phyloP scores from a whole-genome alignment of 768 basidiomycete genomes.

The Nevesoporus exiguus region DNA sequence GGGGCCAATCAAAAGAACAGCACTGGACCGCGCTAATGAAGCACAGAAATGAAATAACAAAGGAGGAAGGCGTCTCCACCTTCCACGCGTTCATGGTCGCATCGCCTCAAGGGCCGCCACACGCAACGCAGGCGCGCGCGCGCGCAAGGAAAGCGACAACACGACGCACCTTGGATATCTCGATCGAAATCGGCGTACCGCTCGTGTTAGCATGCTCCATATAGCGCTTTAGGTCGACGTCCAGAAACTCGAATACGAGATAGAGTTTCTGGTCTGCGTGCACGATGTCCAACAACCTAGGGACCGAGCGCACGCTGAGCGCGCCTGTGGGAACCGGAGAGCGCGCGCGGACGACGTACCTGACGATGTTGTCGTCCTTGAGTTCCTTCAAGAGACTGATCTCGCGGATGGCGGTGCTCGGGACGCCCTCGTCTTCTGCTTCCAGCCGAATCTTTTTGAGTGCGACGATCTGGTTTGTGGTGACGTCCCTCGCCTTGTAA shows the following conservation, averaged over 20 bases:
- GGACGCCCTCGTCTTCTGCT: slow-evolving; percentile 98
- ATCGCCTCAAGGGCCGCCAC: slow-evolving; percentile 8
- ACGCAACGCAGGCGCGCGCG: background rate
- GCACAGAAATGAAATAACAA: slow-evolving; percentile 12
- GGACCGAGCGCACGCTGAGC: slow-evolving; percentile 5
- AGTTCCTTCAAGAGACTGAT: slow-evolving; percentile 97
- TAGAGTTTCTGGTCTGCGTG: slow-evolving; percentile 97
- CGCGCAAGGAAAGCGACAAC: background rate
- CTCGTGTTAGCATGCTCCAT: slow-evolving; percentile 83
- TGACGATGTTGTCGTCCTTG: slow-evolving; percentile 93
- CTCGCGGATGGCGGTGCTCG: slow-evolving; percentile 96
- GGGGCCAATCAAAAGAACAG: background rate
- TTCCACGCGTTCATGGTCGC: slow-evolving; percentile 25
- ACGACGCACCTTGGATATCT: slow-evolving; percentile 73
- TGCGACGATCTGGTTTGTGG: slow-evolving; percentile 81
- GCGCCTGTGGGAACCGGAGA: background rate
- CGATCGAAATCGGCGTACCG: slow-evolving; percentile 66
- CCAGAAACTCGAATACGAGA: slow-evolving; percentile 96
- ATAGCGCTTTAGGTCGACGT: slow-evolving; percentile 94
- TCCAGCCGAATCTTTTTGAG: slow-evolving; percentile 98
- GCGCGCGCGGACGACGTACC: slow-evolving; percentile 41
- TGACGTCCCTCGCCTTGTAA: slow-evolving; percentile 89
- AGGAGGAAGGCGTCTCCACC: background rate
- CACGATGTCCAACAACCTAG: slow-evolving; percentile 90
- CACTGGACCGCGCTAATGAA: slow-evolving; percentile 1